Percentiles rank a stretch among this genome's conserved stretches.
Evolutionary conservation across 441 rosid genomes (phyloP).

Genomic region (Gossypium lobatum): DNA sequence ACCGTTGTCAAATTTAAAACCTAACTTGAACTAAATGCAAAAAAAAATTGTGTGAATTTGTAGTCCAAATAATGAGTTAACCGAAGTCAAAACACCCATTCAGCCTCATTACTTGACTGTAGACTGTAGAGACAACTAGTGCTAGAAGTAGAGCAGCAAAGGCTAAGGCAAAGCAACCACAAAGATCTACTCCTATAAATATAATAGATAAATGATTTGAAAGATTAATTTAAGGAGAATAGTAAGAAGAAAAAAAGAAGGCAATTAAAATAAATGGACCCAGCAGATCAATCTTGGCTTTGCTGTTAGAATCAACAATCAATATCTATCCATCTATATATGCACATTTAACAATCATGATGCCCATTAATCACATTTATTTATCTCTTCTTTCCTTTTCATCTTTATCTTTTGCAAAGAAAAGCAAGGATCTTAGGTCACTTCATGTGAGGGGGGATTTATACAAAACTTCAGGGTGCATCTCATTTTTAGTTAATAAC

Average conservation of each 20-base stretch:
- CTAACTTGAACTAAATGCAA: too few species aligned
- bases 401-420: slow-evolving; percentile 17
- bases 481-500: background rate
- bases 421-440: slow-evolving; percentile 37
- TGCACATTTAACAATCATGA: slow-evolving; percentile 14
- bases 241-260: background rate
- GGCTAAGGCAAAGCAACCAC: background rate
- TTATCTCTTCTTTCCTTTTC: background rate
- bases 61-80: too few species aligned
- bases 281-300: background rate
- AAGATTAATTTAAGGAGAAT: background rate
- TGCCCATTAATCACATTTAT: slow-evolving; percentile 18
- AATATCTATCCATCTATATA: background rate
- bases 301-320: slow-evolving; percentile 7
- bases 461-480: background rate
- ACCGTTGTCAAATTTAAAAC: too few species aligned
- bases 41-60: too few species aligned
- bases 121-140: background rate
- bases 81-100: slow-evolving; percentile 17
- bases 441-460: slow-evolving; percentile 20
- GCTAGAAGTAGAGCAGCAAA: background rate
- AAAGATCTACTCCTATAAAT: background rate
- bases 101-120: slow-evolving; percentile 64
- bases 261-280: background rate
- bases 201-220: too few species aligned